Evolutionary conservation across 2,329 filamentous ascomycete genomes (phyloP).

Genomic region (Aspergillus cejpii): DNA sequence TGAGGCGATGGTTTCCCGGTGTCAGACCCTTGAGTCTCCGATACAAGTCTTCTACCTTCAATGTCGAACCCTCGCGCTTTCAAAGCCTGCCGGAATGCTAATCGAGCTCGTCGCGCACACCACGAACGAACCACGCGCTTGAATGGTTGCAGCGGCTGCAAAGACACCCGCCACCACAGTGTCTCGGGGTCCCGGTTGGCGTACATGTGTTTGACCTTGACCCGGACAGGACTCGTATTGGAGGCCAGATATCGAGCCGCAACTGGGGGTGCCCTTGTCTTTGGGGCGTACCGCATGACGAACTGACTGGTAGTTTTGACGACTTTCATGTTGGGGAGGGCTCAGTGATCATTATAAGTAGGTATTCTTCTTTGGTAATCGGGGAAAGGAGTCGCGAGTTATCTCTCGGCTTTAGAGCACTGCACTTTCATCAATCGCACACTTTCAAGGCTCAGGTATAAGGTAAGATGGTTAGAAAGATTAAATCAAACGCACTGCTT

Average conservation of each 20-base stretch:
- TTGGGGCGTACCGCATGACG: conserved; percentile 20
- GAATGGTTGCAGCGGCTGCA: conserved; percentile 21
- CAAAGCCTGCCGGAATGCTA: conserved; percentile 44
- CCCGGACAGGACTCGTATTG: conserved; percentile 31
- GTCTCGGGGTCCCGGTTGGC: conserved; percentile 35
- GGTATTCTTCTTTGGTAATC: not conserved
- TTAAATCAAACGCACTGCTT: not conserved
- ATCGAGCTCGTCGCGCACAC: conserved; percentile 38
- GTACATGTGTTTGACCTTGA: conserved; percentile 35
- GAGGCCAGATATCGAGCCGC: conserved; percentile 27
- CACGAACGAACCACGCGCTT: conserved; percentile 46
- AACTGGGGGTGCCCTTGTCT: conserved; percentile 21
- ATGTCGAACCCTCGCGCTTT: conserved; percentile 41
- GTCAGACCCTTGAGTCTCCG: conserved; percentile 1
- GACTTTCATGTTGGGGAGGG: conserved; percentile 15
- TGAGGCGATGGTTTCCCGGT: not conserved
- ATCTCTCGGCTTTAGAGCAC: not conserved
- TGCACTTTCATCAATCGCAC: too few species aligned
- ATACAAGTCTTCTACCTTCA: conserved; percentile 22
- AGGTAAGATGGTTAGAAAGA: not conserved
- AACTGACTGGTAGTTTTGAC: conserved; percentile 16
- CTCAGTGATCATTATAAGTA: not conserved
- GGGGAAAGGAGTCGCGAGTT: not conserved
- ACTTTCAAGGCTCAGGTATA: not conserved
- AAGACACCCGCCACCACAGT: conserved; percentile 46